Conservation (phyloP, 768 basidiomycete genomes). For the Lentinula guzmanii region DNA sequence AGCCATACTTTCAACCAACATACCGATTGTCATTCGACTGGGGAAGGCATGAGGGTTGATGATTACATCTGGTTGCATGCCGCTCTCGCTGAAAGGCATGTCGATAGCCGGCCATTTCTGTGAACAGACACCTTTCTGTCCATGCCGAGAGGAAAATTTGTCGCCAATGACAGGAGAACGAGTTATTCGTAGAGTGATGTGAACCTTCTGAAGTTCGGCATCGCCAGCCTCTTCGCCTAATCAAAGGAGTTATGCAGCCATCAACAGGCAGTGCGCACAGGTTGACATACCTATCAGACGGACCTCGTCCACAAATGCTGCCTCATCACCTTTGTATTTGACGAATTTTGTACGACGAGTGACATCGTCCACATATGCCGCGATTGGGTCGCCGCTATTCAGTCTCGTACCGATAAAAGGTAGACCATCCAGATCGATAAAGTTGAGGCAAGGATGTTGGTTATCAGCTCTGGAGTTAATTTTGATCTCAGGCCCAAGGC, state of each 20-base stretch:
- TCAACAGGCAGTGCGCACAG: neutral
- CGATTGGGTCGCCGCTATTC: conserved; percentile 70
- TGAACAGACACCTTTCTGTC: conserved; percentile 99
- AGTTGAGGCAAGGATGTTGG: conserved; percentile 33
- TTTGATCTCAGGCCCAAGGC: conserved; percentile 71
- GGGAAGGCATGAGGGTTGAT: conserved; percentile 99
- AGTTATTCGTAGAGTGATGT: conserved; percentile 88
- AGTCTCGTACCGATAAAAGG: conserved; percentile 72
- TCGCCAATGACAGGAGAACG: conserved; percentile 97
- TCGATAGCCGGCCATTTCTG: conserved; percentile 98
- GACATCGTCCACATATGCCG: conserved; percentile 84
- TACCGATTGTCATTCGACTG: conserved; percentile 99
- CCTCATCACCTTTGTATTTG: conserved; percentile 97
- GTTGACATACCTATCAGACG: conserved; percentile 70
- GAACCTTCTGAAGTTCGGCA: conserved; percentile 84
- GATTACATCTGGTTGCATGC: conserved; percentile 98
- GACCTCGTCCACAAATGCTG: conserved; percentile 84
- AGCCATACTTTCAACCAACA: conserved; percentile 99
- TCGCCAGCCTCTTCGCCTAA: conserved; percentile 84
- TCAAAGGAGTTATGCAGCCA: neutral
- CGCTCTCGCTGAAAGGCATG: conserved; percentile 99
- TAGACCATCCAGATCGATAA: conserved; percentile 79
- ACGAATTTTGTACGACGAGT: conserved; percentile 77
- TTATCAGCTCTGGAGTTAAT: conserved; percentile 35
- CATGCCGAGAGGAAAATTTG: conserved; percentile 98